phyloP scores from a whole-genome alignment of 306 rosid species.

The Quercus gilva region DNA sequence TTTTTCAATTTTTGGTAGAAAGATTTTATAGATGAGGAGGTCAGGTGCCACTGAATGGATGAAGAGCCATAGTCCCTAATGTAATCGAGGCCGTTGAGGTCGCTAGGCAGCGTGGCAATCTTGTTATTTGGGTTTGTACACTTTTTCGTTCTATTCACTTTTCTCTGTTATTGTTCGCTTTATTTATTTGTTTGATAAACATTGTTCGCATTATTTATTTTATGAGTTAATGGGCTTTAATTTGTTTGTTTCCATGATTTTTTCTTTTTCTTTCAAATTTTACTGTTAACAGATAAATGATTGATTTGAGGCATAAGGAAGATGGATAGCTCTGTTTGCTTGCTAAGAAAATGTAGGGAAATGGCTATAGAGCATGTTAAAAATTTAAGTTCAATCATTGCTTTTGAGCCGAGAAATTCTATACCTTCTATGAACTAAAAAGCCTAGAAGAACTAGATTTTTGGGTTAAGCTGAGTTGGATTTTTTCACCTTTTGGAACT shows the following conservation, averaged over 20 bases:
- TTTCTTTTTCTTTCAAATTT: too few species aligned
- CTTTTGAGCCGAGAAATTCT: not conserved
- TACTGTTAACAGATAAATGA: too few species aligned
- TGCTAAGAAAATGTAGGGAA: not conserved
- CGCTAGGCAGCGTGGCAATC: constrained; percentile 67
- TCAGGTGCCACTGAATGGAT: constrained; percentile 52
- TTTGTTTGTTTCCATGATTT: not conserved
- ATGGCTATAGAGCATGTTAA: too few species aligned
- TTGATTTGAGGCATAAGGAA: too few species aligned
- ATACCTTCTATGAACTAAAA: not conserved
- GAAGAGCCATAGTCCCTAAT: constrained; percentile 67
- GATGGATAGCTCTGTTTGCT: not conserved
- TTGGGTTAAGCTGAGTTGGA: not conserved
- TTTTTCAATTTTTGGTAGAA: constrained; percentile 38
- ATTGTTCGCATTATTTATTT: not conserved
- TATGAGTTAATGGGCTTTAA: too few species aligned
- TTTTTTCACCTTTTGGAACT: not conserved
- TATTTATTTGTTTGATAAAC: too few species aligned
- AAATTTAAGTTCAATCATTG: too few species aligned
- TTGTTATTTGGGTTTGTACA: constrained; percentile 67
- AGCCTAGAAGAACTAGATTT: not conserved
- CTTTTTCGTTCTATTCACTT: not conserved
- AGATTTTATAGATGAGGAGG: constrained; percentile 60
- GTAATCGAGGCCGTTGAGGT: constrained; percentile 60
- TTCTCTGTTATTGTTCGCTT: too few species aligned